These are phyloP conservation scores for Turritis glabra DNA, from an alignment of 345 rosid genomes.

Conservation along the genomic window DNA sequence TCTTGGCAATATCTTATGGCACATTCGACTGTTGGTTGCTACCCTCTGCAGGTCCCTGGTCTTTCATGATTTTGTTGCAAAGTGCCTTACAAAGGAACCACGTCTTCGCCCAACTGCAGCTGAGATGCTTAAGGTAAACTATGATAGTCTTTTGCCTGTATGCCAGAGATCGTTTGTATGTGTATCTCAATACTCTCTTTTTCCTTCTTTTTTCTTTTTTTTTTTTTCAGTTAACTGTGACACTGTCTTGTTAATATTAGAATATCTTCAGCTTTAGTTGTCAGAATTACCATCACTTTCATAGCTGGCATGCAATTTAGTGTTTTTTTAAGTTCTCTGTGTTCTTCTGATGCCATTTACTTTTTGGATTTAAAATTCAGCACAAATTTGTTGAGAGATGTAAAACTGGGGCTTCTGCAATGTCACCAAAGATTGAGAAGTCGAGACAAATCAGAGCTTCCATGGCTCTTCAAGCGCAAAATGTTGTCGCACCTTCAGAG, in stretches of 20 bases:
- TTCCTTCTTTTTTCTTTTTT: not conserved
- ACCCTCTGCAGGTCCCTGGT: slow-evolving; percentile 79
- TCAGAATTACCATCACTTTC: slow-evolving; percentile 16
- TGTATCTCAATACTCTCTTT: slow-evolving; percentile 18
- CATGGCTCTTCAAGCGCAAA: slow-evolving; percentile 68
- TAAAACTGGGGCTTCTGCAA: slow-evolving; percentile 86
- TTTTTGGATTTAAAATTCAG: slow-evolving; percentile 48
- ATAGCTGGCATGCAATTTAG: slow-evolving; percentile 15
- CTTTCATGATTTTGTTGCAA: slow-evolving; percentile 97
- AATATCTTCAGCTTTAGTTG: slow-evolving; percentile 20
- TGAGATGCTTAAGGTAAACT: slow-evolving; percentile 88
- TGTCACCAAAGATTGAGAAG: slow-evolving; percentile 91
- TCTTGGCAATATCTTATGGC: slow-evolving; percentile 11
- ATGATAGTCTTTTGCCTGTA: slow-evolving; percentile 2
- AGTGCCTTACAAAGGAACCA: slow-evolving; percentile 95
- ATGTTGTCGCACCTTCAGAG: slow-evolving; percentile 44
- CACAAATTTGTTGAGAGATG: slow-evolving; percentile 93
- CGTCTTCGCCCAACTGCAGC: slow-evolving; percentile 92
- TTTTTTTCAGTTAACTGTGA: not conserved
- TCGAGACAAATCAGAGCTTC: slow-evolving; percentile 72
- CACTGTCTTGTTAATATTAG: slow-evolving; percentile 4
- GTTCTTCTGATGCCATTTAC: slow-evolving; percentile 35
- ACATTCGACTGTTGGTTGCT: slow-evolving; percentile 12
- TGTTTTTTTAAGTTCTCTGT: not conserved
- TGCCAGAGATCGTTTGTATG: slow-evolving; percentile 1